Evolutionary conservation across 805 yeast species (phyloP).

Genomic region (Zygoascus bituminiphila): DNA sequence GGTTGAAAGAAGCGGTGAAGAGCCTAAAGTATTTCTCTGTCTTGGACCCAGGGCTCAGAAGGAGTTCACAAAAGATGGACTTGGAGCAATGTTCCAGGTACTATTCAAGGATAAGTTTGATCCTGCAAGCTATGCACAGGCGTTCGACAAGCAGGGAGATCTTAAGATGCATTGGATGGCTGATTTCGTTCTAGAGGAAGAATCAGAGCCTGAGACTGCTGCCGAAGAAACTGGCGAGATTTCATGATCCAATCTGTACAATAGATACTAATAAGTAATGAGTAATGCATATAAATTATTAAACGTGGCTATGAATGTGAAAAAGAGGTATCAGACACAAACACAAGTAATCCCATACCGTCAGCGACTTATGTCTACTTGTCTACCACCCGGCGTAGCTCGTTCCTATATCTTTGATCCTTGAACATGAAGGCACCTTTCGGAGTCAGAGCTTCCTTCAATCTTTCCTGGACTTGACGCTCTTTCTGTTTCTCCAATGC

Average conservation of each 20-base stretch:
- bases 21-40: background rate
- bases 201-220: too few species aligned
- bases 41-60: slow-evolving; percentile 1
- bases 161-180: background rate
- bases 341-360: background rate
- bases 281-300: too few species aligned
- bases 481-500: slow-evolving; percentile 28
- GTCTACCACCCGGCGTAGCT: background rate
- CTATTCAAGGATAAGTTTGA: background rate
- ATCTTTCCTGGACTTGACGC: slow-evolving; percentile 37
- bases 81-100: background rate
- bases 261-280: too few species aligned
- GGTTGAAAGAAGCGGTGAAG: background rate
- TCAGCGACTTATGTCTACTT: background rate
- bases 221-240: too few species aligned
- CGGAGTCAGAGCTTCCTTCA: slow-evolving; percentile 35
- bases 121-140: background rate
- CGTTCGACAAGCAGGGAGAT: background rate
- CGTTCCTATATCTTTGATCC: slow-evolving; percentile 13
- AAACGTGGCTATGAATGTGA: too few species aligned
- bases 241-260: too few species aligned
- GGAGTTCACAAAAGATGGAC: background rate
- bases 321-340: too few species aligned
- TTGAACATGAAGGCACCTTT: slow-evolving; percentile 40
- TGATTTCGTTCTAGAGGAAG: background rate